A percentile compares a stretch with the other conserved stretches of the same genome.
Evolutionary conservation across 139 green algal species (phyloP).

Genomic region (Chlorella sorokiniana): DNA sequence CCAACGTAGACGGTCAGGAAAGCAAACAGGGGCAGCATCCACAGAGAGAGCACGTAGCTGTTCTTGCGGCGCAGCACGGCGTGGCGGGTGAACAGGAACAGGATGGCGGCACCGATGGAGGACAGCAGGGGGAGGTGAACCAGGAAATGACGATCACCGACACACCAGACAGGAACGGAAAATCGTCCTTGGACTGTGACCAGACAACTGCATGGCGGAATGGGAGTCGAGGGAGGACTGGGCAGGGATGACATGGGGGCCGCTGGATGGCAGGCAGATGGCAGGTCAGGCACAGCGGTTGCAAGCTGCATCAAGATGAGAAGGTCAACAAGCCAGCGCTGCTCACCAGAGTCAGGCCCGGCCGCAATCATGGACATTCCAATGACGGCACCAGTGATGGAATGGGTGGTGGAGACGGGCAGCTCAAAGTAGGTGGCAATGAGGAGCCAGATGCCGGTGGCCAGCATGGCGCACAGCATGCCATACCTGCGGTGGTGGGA

Average conservation of each 20-base stretch:
- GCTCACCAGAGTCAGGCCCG: slow-evolving; percentile 6
- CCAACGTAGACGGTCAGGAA: slow-evolving; percentile 57
- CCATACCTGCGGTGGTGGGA: slow-evolving; percentile 47
- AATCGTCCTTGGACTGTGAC: not conserved
- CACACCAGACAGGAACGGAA: slow-evolving; percentile 50
- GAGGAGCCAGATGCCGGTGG: slow-evolving; percentile 57
- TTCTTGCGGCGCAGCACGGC: slow-evolving; percentile 24
- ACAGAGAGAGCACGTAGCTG: slow-evolving; percentile 26
- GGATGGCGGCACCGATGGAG: not conserved
- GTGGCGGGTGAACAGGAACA: slow-evolving; percentile 5
- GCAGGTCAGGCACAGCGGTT: too few relatives aligned
- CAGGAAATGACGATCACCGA: slow-evolving; percentile 38
- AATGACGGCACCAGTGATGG: slow-evolving; percentile 42
- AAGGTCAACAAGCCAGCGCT: not conserved
- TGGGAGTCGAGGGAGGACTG: not conserved
- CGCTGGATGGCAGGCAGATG: not conserved
- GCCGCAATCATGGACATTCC: slow-evolving; percentile 38
- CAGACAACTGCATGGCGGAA: slow-evolving; percentile 13
- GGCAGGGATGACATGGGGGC: not conserved
- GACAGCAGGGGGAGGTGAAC: slow-evolving; percentile 32
- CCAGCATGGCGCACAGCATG: slow-evolving; percentile 60
- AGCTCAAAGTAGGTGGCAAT: slow-evolving; percentile 56
- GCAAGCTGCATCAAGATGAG: not conserved
- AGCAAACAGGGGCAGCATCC: slow-evolving; percentile 26
- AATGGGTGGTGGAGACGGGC: slow-evolving; percentile 22